phyloP scores from a whole-genome alignment of 306 rosid genomes.

The Sophora flavescens region DNA sequence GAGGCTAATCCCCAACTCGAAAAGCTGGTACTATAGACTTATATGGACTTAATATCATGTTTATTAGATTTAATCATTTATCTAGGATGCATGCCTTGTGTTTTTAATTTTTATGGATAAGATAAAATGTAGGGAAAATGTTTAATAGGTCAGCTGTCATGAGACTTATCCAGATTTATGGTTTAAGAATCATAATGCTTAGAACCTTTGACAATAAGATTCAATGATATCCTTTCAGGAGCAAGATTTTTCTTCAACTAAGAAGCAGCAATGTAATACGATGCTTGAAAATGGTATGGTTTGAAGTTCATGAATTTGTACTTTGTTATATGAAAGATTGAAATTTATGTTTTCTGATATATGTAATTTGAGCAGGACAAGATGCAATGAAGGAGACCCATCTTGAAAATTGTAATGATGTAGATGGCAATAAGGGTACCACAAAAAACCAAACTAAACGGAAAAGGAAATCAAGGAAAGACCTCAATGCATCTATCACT shows the following conservation, averaged over 20 bases:
- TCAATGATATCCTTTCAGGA: constrained; percentile 9
- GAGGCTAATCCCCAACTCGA: not conserved
- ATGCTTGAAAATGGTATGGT: constrained; percentile 47
- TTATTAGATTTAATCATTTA: not conserved
- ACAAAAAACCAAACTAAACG: too few relatives aligned
- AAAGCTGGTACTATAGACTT: constrained; percentile 35
- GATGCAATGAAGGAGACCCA: constrained; percentile 26
- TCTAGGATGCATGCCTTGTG: too few relatives aligned
- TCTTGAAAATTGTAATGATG: constrained; percentile 10
- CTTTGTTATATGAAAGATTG: constrained; percentile 16
- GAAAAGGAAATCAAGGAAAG: too few relatives aligned
- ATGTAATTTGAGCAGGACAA: constrained; percentile 40
- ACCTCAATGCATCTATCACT: constrained; percentile 5
- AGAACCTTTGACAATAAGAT: constrained; percentile 10
- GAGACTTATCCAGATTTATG: too few relatives aligned
- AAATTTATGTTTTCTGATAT: constrained; percentile 32
- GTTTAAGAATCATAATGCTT: not conserved
- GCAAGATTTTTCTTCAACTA: constrained; percentile 40
- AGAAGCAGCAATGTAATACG: constrained; percentile 24
- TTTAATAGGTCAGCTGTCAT: too few relatives aligned
- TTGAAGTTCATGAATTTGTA: not conserved
- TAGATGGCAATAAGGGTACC: not conserved
- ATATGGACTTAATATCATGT: not conserved
- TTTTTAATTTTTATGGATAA: too few relatives aligned
- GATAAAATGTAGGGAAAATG: too few relatives aligned